Conservation (phyloP, 2,329 filamentous ascomycete species). For the Biscogniauxia marginata region DNA sequence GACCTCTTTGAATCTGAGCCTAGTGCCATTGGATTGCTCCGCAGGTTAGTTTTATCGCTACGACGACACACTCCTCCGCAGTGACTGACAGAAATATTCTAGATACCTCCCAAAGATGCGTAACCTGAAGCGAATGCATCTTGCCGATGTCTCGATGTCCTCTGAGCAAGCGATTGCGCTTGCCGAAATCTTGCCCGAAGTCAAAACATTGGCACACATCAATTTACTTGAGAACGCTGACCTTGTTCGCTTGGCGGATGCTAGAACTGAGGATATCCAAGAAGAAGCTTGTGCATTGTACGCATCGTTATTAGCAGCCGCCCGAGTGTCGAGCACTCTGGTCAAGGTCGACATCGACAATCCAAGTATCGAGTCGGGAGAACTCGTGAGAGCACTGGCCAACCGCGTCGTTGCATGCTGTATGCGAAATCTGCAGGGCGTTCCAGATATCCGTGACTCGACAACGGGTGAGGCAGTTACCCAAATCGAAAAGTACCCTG, state of each 20-base stretch:
- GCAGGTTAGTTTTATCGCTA: conserved; percentile 56
- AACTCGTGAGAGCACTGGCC: conserved; percentile 86
- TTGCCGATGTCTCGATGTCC: conserved; percentile 79
- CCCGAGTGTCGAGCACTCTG: conserved; percentile 77
- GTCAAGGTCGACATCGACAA: conserved; percentile 92
- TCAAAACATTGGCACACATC: conserved; percentile 76
- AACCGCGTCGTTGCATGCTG: conserved; percentile 96
- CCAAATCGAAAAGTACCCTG: conserved; percentile 57
- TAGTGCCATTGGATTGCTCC: conserved; percentile 71
- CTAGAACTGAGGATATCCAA: conserved; percentile 74
- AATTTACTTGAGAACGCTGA: conserved; percentile 80
- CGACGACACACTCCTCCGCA: neutral
- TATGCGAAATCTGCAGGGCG: conserved; percentile 82
- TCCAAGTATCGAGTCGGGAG: conserved; percentile 75
- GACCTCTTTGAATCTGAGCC: conserved; percentile 72
- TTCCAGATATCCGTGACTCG: conserved; percentile 49
- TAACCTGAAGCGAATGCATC: conserved; percentile 77
- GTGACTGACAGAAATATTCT: conserved; percentile 14
- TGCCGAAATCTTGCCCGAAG: conserved; percentile 86
- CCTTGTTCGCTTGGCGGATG: conserved; percentile 68
- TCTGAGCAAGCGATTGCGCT: conserved; percentile 88
- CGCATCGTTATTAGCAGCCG: conserved; percentile 84
- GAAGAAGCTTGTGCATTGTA: conserved; percentile 95
- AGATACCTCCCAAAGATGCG: conserved; percentile 77
- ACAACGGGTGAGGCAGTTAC: conserved; percentile 33